These are phyloP conservation scores for Diaporthe velutina DNA, from an alignment of 2,329 filamentous ascomycete genomes.

Conservation along the genomic window DNA sequence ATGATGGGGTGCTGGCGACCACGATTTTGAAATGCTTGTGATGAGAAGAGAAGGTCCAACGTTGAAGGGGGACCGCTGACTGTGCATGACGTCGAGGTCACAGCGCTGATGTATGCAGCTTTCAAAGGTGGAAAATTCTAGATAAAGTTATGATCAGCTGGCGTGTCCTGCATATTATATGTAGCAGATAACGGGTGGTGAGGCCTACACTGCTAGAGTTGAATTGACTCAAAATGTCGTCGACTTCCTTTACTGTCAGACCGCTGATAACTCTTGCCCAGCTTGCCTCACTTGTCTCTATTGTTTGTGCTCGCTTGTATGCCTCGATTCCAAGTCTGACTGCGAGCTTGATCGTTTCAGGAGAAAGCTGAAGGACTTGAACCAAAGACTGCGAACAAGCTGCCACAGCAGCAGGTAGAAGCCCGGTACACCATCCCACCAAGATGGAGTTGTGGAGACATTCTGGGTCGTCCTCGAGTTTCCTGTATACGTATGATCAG, in stretches of 20 bases:
- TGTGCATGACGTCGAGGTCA: conserved; percentile 13
- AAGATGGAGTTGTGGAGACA: not conserved
- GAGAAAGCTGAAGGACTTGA: conserved; percentile 5
- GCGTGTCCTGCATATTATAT: rapidly evolving
- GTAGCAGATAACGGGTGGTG: rapidly evolving
- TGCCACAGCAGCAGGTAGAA: conserved; percentile 2
- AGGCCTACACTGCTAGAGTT: not conserved
- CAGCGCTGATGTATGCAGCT: conserved; percentile 6
- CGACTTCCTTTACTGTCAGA: not conserved
- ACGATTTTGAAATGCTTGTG: conserved; percentile 1
- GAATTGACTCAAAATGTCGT: not conserved
- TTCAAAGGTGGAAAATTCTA: conserved; percentile 5
- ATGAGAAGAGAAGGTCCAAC: not conserved
- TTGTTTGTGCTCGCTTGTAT: conserved; percentile 2
- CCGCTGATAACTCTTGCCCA: conserved; percentile 17
- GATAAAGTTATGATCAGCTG: not conserved
- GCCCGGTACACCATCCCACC: conserved; percentile 15
- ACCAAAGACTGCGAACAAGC: conserved; percentile 17
- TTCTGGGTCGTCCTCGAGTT: conserved; percentile 10
- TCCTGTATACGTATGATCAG: not conserved
- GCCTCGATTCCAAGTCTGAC: not conserved
- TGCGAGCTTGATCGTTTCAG: not conserved
- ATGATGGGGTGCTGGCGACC: not conserved
- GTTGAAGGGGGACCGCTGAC: conserved; percentile 14
- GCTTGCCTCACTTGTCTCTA: not conserved